Percentiles rank a stretch among this genome's conserved stretches.
Evolutionary conservation across 495 filamentous ascomycete species (phyloP).

Genomic region (Aspergillus heteromorphus): DNA sequence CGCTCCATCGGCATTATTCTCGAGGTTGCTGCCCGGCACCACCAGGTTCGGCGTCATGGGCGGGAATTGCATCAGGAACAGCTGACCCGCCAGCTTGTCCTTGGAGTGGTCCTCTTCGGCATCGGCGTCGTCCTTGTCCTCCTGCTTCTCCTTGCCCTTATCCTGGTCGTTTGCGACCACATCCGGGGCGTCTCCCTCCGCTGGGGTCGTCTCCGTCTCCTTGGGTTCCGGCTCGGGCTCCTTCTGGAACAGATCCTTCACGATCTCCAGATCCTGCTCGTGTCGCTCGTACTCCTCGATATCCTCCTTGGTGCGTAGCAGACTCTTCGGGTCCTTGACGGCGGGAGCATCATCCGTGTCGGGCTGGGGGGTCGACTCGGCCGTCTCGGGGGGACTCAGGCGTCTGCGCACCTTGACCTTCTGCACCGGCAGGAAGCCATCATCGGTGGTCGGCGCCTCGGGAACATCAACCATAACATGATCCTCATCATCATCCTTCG

Average conservation of each 20-base stretch:
- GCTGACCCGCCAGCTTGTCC: constrained; percentile 33
- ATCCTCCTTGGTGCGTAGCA: constrained; percentile 41
- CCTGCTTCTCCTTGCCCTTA: constrained; percentile 8
- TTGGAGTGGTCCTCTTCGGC: constrained; percentile 25
- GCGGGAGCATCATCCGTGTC: constrained; percentile 1
- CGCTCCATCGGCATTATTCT: constrained; percentile 13
- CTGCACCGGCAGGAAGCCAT: constrained; percentile 34
- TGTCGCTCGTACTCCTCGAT: constrained; percentile 45
- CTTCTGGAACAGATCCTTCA: constrained; percentile 32
- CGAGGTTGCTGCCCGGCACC: constrained; percentile 22
- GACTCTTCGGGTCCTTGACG: constrained; percentile 30
- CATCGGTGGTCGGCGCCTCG: constrained; percentile 23
- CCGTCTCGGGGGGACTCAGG: constrained; percentile 18
- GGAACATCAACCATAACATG: constrained; percentile 32
- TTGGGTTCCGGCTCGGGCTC: constrained; percentile 13
- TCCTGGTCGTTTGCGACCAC: constrained; percentile 3
- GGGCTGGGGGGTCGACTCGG: constrained; percentile 9
- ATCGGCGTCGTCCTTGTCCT: constrained; percentile 13
- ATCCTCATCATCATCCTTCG: constrained; percentile 37
- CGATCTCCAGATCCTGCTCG: constrained; percentile 31
- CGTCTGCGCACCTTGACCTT: constrained; percentile 37
- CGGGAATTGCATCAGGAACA: constrained; percentile 53
- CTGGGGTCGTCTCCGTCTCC: constrained; percentile 12
- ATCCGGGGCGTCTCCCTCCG: constrained; percentile 9
- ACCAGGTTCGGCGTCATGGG: constrained; percentile 48